Evolutionary conservation across 2,329 filamentous ascomycete genomes (phyloP), one percentile per base, ranked within the genome.

Genomic region (Neoscytalidium dimidiatum): DNA sequence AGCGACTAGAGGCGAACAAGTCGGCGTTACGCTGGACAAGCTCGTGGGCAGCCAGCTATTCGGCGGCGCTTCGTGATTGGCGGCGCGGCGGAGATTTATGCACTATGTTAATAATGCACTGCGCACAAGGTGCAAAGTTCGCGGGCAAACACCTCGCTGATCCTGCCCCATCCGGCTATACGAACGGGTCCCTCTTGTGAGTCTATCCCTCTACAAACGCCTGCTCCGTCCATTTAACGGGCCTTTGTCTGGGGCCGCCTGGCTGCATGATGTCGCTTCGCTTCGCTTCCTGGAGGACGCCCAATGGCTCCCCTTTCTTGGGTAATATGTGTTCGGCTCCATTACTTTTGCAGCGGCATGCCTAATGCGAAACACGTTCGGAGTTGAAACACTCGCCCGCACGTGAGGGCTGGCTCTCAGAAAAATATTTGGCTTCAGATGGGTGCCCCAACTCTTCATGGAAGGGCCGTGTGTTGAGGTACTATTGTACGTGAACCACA

Each of bases 21-120:
- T 33, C 33, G 26, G 13, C 33, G 52, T 23, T 23, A 23, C 35
- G 26, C 29, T 35, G 23, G 19, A 14, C 53, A 23, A 31, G 35
- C 35, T 41, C 38, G 14, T 14, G 6, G 31, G 14, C n/a, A 29
- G 35, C 3, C 35, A 11, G 35, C 23, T 28, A 29, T 26, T 28
- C n/a, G 13, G 35, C 21, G 11, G 23, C 8, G 9, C 19, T 31
- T 41, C 23, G 56, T 60, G 56, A 60, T 60, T 60, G 56, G 48
- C 61, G 19, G 19, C 33, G 23, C 38, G 35, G 38, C 51, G 61
- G 61, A 64, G 61, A 64, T 56, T 63, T 35, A 53, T 44, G 35
- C 61, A 64, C 17, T 21, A 56, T 56, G n/a, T 28, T 53, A 63
- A 52, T 56, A 46, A 44, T 64, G 61, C 61, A 64, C 61, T 46